phyloP scores from a whole-genome alignment of 2,329 filamentous ascomycete species.

The Ceratocystis cacaofunesta region DNA sequence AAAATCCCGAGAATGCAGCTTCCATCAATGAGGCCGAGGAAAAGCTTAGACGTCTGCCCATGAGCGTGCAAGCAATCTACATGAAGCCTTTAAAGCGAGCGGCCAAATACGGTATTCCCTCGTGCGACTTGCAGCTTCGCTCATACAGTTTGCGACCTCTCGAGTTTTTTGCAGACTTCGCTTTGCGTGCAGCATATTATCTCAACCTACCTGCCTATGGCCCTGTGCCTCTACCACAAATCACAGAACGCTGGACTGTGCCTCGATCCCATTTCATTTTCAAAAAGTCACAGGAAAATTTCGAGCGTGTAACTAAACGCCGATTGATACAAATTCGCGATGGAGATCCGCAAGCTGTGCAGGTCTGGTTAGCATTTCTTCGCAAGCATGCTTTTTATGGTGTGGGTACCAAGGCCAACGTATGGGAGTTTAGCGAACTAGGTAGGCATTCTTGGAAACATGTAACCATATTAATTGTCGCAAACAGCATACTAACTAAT shows the following conservation, averaged over 20 bases:
- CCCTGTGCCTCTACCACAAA: slow-evolving; percentile 70
- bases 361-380: slow-evolving; percentile 83
- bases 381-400: slow-evolving; percentile 87
- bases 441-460: slow-evolving; percentile 26
- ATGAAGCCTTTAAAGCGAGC: slow-evolving; percentile 66
- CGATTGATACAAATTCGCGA: slow-evolving; percentile 86
- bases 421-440: slow-evolving; percentile 72
- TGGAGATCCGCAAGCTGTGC: slow-evolving; percentile 74
- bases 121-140: slow-evolving; percentile 82
- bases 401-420: slow-evolving; percentile 97
- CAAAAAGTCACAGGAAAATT: slow-evolving; percentile 98
- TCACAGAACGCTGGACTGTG: slow-evolving; percentile 88
- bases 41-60: slow-evolving; percentile 14
- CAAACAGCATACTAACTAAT: neutral
- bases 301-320: slow-evolving; percentile 76
- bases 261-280: slow-evolving; percentile 78
- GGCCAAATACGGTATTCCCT: slow-evolving; percentile 61
- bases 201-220: slow-evolving; percentile 73
- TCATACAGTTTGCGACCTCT: slow-evolving; percentile 83
- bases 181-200: slow-evolving; percentile 86
- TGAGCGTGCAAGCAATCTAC: slow-evolving; percentile 62
- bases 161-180: slow-evolving; percentile 90
- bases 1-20: slow-evolving; percentile 13
- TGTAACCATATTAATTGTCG: neutral
- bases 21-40: slow-evolving; percentile 8